A percentile compares a stretch with the other conserved stretches of the same genome.
phyloP scores from a whole-genome alignment of 331 rosid genomes.

The Phaseolus coccineus region DNA sequence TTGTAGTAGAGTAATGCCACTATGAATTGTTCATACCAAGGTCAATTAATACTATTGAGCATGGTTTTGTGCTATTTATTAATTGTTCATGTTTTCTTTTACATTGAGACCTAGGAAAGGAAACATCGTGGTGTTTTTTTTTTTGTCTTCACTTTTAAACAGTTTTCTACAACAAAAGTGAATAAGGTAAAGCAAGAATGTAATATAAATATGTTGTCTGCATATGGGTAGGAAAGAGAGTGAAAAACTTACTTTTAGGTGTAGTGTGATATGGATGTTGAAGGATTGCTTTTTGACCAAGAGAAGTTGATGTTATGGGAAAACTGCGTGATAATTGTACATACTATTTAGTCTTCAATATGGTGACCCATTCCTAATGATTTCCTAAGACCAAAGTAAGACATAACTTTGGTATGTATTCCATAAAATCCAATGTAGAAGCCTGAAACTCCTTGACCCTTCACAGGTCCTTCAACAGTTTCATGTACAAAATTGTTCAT shows the following conservation, averaged over 20 bases:
- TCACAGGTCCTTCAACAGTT: neutral
- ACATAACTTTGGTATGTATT: constrained; percentile 20
- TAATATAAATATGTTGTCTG: constrained; percentile 17
- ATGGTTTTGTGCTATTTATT: too few species aligned
- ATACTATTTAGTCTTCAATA: constrained; percentile 48
- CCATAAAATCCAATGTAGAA: neutral
- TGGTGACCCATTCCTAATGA: constrained; percentile 54
- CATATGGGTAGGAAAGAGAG: neutral
- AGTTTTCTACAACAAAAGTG: neutral
- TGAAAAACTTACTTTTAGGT: neutral
- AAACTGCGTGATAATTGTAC: constrained; percentile 47
- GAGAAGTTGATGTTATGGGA: constrained; percentile 42
- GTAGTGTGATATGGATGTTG: neutral
- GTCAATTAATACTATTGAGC: too few species aligned
- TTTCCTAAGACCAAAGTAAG: constrained; percentile 36
- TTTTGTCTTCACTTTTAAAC: neutral
- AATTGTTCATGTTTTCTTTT: neutral
- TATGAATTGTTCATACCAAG: neutral
- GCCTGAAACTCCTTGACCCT: constrained; percentile 12
- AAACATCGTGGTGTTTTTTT: neutral
- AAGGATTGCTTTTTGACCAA: constrained; percentile 57
- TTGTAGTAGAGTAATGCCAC: neutral
- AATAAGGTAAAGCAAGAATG: constrained; percentile 16
- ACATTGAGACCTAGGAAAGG: neutral
- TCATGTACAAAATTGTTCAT: neutral